phyloP scores from a whole-genome alignment of 2,329 filamentous ascomycete genomes.

The Chaetomium strumarium region DNA sequence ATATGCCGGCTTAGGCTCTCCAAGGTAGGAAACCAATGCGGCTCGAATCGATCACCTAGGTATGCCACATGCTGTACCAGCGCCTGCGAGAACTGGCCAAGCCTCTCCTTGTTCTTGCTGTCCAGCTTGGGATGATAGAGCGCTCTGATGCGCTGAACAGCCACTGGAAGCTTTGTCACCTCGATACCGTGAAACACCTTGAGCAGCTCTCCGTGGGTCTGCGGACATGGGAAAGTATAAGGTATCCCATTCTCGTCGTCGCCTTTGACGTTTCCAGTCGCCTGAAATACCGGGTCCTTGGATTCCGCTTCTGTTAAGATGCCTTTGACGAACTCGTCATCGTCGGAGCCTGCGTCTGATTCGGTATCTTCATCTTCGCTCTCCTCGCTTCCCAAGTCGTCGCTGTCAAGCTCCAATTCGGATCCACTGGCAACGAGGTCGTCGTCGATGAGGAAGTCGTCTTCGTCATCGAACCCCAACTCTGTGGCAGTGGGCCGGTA shows the following conservation, averaged over 20 bases:
- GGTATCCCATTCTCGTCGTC: conserved; percentile 56
- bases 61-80: conserved; percentile 59
- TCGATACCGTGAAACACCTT: conserved; percentile 58
- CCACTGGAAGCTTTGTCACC: conserved; percentile 61
- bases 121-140: conserved; percentile 87
- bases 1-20: conserved; percentile 83
- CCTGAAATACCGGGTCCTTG: conserved; percentile 46
- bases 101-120: conserved; percentile 76
- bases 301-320: conserved; percentile 55
- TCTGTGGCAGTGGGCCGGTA: conserved; percentile 52
- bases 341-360: conserved; percentile 35
- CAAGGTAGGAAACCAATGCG: conserved; percentile 57
- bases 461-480: conserved; percentile 81
- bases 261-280: conserved; percentile 39
- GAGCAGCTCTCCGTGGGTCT: conserved; percentile 68
- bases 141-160: conserved; percentile 84
- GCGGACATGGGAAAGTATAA: conserved; percentile 81
- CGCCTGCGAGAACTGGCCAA: conserved; percentile 59
- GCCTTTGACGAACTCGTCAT: conserved; percentile 68
- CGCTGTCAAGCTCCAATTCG: conserved; percentile 53
- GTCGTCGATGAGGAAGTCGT: conserved; percentile 87
- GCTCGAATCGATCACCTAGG: conserved; percentile 39
- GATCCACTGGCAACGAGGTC: conserved; percentile 80
- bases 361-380: conserved; percentile 37
- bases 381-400: conserved; percentile 46